These are phyloP conservation scores for Sordariomycetes sp. DNA, from an alignment of 2,329 filamentous ascomycete species.

Conservation along the genomic window DNA sequence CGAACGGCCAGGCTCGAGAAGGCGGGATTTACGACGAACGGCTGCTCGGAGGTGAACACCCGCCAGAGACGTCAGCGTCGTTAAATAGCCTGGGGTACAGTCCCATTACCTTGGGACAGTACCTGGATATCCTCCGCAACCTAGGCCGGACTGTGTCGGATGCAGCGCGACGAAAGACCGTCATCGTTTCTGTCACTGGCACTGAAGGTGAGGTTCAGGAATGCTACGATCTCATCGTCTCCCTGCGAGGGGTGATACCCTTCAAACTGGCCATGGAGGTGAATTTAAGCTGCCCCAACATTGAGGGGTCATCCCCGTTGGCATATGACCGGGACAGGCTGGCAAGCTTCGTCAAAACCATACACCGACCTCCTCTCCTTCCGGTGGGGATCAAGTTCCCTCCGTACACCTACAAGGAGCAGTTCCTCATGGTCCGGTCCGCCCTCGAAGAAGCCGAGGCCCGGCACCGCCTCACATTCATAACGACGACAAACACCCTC, in stretches of 20 bases:
- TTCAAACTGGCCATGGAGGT: conserved; percentile 61
- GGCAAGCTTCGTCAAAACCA: conserved; percentile 40
- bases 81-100: conserved; percentile 71
- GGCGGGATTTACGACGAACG: not conserved
- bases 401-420: conserved; percentile 62
- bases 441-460: conserved; percentile 31
- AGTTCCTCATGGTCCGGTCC: conserved; percentile 49
- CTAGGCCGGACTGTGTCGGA: conserved; percentile 22
- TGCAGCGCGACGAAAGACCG: conserved; percentile 35
- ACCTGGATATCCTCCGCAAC: conserved; percentile 46
- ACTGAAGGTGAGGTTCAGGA: conserved; percentile 42
- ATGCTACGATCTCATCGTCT: conserved; percentile 43
- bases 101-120: conserved; percentile 48
- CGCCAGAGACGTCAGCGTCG: conserved; percentile 24
- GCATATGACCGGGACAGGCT: conserved; percentile 52
- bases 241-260: conserved; percentile 21
- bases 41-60: not conserved
- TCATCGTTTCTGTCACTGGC: conserved; percentile 66
- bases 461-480: conserved; percentile 43
- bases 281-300: conserved; percentile 74
- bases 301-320: conserved; percentile 57
- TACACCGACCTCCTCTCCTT: conserved; percentile 27
- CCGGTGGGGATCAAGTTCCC: conserved; percentile 62
- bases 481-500: conserved; percentile 66
- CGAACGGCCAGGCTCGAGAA: too few species aligned